Base-by-base conservation (phyloP, 2,329 filamentous ascomycete genomes). In the Fonsecaea pedrosoi region DNA sequence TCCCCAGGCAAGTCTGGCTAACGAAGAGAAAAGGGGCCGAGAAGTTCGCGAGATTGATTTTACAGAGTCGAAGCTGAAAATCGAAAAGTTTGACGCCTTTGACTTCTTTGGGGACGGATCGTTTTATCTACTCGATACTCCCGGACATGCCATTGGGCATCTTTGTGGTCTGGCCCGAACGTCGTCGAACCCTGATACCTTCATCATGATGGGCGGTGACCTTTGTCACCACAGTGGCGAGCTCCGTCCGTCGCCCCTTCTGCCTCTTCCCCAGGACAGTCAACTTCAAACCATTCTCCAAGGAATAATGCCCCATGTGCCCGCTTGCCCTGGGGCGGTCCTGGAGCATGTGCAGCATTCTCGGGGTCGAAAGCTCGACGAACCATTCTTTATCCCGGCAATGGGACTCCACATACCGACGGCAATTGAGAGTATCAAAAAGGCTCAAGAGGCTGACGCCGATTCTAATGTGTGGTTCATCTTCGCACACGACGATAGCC, bases 111-210 rank as follows among this genome's bases (percentile, higher is more conserved):
- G 73, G 1, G 55, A 58, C 48, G 79, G 78, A 1, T 77, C 74
- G 4, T 75, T 82, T 54, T 81, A 81, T 55, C 69, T 82, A 13
- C 71, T 82, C 4, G 78, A 81, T 35, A 71, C 81, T 2, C 84
- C 84, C 0, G 85, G 85, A 0, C 67, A 69, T 34, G 78, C 80
- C 0, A 74, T 83, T 9, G 83, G 82, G 1, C 83, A 85, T 70
- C 75, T 84, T n/a, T 81, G 79, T 65, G 84, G 77, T 3, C 76
- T 86, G 0, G 84, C 81, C 1, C 76, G 84, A 4, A 82, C 79
- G 0, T 75, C 76, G 0, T 72, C 71, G 32, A 57, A 40, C 18
- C 55, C 71, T 25, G 55, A 50, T 7, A 70, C 74, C 0, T 85
- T 85, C 70, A 77, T 84, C 30, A 78, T 84, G 70, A 38, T 70